Evolutionary conservation across 306 rosid genomes (phyloP), one percentile per base, ranked within the genome.

Genomic region (Myrica gale): DNA sequence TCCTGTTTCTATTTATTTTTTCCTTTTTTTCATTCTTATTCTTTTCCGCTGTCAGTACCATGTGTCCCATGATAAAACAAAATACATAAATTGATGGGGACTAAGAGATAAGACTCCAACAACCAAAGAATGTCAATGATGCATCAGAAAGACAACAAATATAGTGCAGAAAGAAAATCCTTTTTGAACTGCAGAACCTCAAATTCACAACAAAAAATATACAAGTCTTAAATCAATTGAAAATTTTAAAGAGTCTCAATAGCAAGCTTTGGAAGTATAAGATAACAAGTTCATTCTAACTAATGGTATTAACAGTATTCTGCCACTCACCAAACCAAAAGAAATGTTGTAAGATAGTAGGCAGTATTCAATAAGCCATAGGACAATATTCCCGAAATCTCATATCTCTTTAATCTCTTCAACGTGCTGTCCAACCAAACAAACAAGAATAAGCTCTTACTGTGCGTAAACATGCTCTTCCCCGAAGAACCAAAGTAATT

Each of bases 321-420:
- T 68, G 70, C 58, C 26, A 81, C 93, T 81, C 81, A 90, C 97
- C 98, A 91, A n/a, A 91, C 98, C 79, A 93, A 37, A 44, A 95
- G 91, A 83, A 95, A 95, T 0, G 97, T 88, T 11, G 86, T 74
- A 60, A 89, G 91, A 85, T 92, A 92, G 89, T 95, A 95, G 74
- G 75, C 91, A 52, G 98, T 92, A 80, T 95, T 95, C 77, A 95
- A 57, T 66, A 95, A 84, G 57, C 97, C 97, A 61, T 95, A 92
- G 6, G 97, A 89, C 73, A 92, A 86, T 80, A 95, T 73, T 72
- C 97, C 98, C 19, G 97, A 86, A 78, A 89, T 53, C 62, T 97
- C 97, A 66, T 92, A 90, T 85, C 95, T 86, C 86, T 77, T 89
- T 78, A 95, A 76, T 78, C 84, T 87, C 84, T 79, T 73, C 82